Conservation (phyloP, 2,329 filamentous ascomycete genomes). For the Sporothrix sp. region DNA sequence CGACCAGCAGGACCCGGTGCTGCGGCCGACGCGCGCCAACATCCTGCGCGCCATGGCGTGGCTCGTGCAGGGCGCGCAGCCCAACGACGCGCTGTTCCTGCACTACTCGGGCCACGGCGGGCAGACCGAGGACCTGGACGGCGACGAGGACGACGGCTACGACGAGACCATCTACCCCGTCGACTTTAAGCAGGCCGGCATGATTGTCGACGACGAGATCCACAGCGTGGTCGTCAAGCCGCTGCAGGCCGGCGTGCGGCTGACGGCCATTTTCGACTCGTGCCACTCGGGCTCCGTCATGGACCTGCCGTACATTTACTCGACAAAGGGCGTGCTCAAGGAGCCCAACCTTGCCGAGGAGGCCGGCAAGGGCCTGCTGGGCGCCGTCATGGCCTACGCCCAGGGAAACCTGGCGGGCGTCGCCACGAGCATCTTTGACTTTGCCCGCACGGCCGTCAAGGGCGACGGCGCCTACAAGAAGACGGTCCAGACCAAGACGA, state of each 20-base stretch:
- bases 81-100: slow-evolving; percentile 69
- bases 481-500: slow-evolving; percentile 80
- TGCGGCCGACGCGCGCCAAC: slow-evolving; percentile 65
- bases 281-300: slow-evolving; percentile 59
- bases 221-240: slow-evolving; percentile 60
- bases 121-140: slow-evolving; percentile 62
- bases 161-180: slow-evolving; percentile 75
- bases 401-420: slow-evolving; percentile 74
- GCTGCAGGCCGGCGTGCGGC: slow-evolving; percentile 44
- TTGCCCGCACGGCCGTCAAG: slow-evolving; percentile 53
- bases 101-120: slow-evolving; percentile 71
- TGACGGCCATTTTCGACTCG: slow-evolving; percentile 55
- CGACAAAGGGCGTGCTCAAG: slow-evolving; percentile 58
- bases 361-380: slow-evolving; percentile 53
- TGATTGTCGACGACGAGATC: slow-evolving; percentile 78
- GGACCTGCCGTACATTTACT: slow-evolving; percentile 60
- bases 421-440: slow-evolving; percentile 65
- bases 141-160: slow-evolving; percentile 67
- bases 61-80: slow-evolving; percentile 60
- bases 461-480: slow-evolving; percentile 76
- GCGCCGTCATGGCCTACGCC: slow-evolving; percentile 49
- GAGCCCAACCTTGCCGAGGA: slow-evolving; percentile 60
- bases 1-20: slow-evolving; percentile 59
- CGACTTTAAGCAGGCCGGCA: slow-evolving; percentile 59
- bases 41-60: slow-evolving; percentile 67